These are phyloP conservation scores for Chlorella sp. DNA, from an alignment of 139 green algal species.

Conservation along the genomic window DNA sequence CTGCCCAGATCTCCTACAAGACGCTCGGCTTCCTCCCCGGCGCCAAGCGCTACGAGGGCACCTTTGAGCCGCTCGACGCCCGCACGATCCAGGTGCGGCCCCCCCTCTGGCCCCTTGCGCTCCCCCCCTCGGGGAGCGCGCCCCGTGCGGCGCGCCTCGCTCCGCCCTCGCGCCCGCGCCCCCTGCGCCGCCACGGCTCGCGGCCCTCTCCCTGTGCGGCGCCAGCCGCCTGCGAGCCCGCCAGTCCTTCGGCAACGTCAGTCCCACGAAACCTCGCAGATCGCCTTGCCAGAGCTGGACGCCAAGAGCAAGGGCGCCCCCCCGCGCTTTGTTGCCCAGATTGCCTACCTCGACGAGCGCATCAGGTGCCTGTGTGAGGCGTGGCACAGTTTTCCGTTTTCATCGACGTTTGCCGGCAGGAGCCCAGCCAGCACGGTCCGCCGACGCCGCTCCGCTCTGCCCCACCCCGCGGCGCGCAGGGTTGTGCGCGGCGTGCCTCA, in stretches of 20 bases:
- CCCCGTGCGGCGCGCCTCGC: too few species aligned
- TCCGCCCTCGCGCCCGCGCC: too few species aligned
- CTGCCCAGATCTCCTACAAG: constrained; percentile 35
- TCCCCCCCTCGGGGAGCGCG: too few species aligned
- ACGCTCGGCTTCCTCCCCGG: constrained; percentile 41
- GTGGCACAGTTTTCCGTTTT: not conserved
- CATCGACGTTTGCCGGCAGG: not conserved
- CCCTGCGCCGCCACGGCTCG: not conserved
- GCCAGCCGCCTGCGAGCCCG: not conserved
- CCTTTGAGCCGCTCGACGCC: constrained; percentile 13
- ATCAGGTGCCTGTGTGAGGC: constrained; percentile 23
- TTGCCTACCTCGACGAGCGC: constrained; percentile 37
- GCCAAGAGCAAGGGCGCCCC: constrained; percentile 28
- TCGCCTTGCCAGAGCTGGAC: constrained; percentile 27
- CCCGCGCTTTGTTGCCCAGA: constrained; percentile 19
- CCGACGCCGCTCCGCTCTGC: not conserved
- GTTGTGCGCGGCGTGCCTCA: constrained; percentile 1
- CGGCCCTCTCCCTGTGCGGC: not conserved
- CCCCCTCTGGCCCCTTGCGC: not conserved
- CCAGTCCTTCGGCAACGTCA: too few species aligned
- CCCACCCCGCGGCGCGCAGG: not conserved
- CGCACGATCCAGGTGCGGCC: constrained; percentile 23
- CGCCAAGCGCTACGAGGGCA: constrained; percentile 24
- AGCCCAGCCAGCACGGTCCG: not conserved
- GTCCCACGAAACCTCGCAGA: too few species aligned